These are phyloP conservation scores for Vickermania spadyakhi DNA, from an alignment of 208 protist genomes.

Conservation along the genomic window DNA sequence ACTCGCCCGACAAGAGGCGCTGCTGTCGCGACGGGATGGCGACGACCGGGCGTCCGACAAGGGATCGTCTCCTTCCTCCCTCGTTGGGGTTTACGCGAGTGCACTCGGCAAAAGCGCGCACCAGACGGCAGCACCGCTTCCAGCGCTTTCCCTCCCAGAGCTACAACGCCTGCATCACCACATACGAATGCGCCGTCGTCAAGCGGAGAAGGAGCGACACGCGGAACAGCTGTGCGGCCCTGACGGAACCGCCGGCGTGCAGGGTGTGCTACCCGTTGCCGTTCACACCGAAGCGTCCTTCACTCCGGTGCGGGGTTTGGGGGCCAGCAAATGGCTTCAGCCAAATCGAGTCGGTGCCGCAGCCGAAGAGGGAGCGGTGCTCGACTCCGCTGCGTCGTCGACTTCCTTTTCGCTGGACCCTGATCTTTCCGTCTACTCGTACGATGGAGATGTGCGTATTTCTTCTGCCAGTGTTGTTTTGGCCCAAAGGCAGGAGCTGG, in stretches of 20 bases:
- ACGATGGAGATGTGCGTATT: conserved; percentile 56
- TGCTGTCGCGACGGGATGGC: not conserved
- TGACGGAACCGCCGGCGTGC: conserved; percentile 11
- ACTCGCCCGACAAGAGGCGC: not conserved
- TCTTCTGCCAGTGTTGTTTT: conserved; percentile 28
- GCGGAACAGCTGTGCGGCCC: conserved; percentile 9
- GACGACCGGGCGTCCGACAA: not conserved
- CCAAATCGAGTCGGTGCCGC: not conserved
- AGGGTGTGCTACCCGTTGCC: conserved; percentile 18
- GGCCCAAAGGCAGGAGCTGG: not conserved
- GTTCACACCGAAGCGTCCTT: not conserved
- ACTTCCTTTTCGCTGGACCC: conserved; percentile 25
- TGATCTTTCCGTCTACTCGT: conserved; percentile 66
- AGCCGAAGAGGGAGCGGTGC: not conserved
- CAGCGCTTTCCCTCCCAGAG: not conserved
- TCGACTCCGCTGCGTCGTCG: not conserved
- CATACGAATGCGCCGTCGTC: conserved; percentile 9
- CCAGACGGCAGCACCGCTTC: not conserved
- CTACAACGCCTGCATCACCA: not conserved
- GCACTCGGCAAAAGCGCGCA: not conserved
- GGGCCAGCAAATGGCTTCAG: too few relatives aligned
- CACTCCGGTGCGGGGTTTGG: too few relatives aligned
- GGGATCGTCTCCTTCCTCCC: not conserved
- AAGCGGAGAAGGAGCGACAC: conserved; percentile 26
- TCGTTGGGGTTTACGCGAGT: not conserved